phyloP scores from a whole-genome alignment of 345 rosid species.

The Populus alba region DNA sequence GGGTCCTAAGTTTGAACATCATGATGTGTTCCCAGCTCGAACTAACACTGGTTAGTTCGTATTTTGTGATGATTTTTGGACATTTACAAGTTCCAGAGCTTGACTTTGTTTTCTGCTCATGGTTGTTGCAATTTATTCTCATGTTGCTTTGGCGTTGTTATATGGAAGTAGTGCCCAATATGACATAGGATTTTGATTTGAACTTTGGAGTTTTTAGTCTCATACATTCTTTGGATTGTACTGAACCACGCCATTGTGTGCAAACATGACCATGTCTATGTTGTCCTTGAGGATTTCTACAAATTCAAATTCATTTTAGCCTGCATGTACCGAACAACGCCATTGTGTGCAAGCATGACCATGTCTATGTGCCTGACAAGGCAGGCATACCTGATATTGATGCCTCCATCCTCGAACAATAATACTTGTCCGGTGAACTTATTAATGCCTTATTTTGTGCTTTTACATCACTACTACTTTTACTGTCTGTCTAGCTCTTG shows the following conservation, averaged over 20 bases:
- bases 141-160: too few species aligned
- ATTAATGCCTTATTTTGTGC: too few species aligned
- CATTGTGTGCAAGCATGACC: neutral
- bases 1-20: slow-evolving; percentile 94
- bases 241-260: too few species aligned
- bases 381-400: neutral
- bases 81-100: neutral
- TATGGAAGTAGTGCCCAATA: neutral
- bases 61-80: neutral
- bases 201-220: neutral
- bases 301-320: neutral
- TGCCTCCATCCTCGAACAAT: neutral
- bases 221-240: neutral
- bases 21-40: slow-evolving; percentile 82
- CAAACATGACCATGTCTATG: too few species aligned
- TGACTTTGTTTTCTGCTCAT: neutral
- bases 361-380: neutral
- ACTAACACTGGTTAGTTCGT: slow-evolving; percentile 79
- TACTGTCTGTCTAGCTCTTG: too few species aligned
- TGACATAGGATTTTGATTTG: neutral
- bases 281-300: neutral
- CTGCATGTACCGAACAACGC: neutral
- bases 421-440: neutral
- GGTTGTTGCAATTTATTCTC: too few species aligned
- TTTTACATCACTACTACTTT: too few species aligned